Evolutionary conservation across 352 stramenopile species (phyloP).

Genomic region (Globisporangium solare): DNA sequence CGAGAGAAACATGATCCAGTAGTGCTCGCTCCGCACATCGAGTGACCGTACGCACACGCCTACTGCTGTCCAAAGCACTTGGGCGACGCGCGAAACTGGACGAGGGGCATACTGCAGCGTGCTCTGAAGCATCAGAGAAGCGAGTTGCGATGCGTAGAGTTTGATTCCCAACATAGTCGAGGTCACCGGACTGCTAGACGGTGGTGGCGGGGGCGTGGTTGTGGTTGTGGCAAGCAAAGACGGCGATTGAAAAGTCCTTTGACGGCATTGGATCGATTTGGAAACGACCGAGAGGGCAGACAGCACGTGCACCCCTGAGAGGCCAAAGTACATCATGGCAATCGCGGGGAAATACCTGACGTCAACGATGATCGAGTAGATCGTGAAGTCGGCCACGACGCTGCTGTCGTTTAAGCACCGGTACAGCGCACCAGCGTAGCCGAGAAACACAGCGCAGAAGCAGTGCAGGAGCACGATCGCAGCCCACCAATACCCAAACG

Average conservation of each 20-base stretch:
- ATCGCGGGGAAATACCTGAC: not conserved
- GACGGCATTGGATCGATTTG: not conserved
- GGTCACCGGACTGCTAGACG: too few relatives aligned
- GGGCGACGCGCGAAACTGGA: too few relatives aligned
- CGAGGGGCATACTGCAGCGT: too few relatives aligned
- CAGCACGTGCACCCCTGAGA: not conserved
- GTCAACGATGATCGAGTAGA: not conserved
- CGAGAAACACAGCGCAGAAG: not conserved
- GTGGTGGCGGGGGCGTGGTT: too few relatives aligned
- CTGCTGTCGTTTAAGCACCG: not conserved
- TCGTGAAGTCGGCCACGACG: not conserved
- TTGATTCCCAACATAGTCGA: too few relatives aligned
- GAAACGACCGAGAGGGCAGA: not conserved
- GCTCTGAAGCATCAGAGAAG: too few relatives aligned
- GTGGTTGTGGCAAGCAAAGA: too few relatives aligned
- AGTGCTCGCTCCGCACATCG: slow-evolving; percentile 18
- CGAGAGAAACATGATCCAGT: slow-evolving; percentile 20
- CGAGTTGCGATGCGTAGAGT: too few relatives aligned
- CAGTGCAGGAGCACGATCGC: not conserved
- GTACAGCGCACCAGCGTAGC: not conserved
- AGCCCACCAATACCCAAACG: not conserved
- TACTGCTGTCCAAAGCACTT: not conserved
- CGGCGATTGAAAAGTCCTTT: too few relatives aligned
- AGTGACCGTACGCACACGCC: slow-evolving; percentile 4
- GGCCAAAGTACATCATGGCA: not conserved